Evolutionary conservation across 176 grass and related monocot species (phyloP).

Genomic region (Zoysia japonica): DNA sequence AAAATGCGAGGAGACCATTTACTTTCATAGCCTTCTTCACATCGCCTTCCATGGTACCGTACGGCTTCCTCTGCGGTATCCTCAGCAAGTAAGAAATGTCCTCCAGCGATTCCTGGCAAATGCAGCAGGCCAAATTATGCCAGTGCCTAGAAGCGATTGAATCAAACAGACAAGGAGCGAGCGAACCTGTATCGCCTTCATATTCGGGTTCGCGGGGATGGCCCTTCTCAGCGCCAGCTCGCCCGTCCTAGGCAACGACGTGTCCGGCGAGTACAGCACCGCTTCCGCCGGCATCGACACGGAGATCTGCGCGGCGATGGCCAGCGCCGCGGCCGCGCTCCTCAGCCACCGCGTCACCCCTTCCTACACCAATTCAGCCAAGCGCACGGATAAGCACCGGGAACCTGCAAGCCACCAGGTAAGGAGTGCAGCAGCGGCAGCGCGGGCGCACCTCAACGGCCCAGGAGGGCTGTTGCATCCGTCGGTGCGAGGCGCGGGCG

Average conservation of each 20-base stretch:
- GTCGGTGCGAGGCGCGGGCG: slow-evolving; percentile 20
- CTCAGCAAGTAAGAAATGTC: slow-evolving; percentile 90
- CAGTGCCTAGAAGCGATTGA: not conserved
- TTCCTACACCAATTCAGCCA: slow-evolving; percentile 16
- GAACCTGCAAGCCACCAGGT: not conserved
- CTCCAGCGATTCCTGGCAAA: slow-evolving; percentile 78
- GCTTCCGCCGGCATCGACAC: slow-evolving; percentile 69
- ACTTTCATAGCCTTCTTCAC: slow-evolving; percentile 92
- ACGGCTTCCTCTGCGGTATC: slow-evolving; percentile 97
- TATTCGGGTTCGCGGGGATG: slow-evolving; percentile 82
- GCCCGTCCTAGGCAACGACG: slow-evolving; percentile 85
- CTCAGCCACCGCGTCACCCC: slow-evolving; percentile 38
- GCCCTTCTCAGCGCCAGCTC: slow-evolving; percentile 90
- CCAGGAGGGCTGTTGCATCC: not conserved
- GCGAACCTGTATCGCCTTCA: slow-evolving; percentile 84
- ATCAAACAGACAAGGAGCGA: not conserved
- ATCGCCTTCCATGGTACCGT: slow-evolving; percentile 78
- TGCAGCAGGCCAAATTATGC: slow-evolving; percentile 19
- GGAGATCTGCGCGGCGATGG: slow-evolving; percentile 68
- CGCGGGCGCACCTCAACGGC: slow-evolving; percentile 30
- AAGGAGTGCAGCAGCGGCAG: not conserved
- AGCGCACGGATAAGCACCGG: not conserved
- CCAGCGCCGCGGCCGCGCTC: slow-evolving; percentile 55
- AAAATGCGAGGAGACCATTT: not conserved
- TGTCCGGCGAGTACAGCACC: slow-evolving; percentile 90